Evolutionary conservation across 1,139 yeast genomes (phyloP).

Genomic region (Scheffersomyces titani): DNA sequence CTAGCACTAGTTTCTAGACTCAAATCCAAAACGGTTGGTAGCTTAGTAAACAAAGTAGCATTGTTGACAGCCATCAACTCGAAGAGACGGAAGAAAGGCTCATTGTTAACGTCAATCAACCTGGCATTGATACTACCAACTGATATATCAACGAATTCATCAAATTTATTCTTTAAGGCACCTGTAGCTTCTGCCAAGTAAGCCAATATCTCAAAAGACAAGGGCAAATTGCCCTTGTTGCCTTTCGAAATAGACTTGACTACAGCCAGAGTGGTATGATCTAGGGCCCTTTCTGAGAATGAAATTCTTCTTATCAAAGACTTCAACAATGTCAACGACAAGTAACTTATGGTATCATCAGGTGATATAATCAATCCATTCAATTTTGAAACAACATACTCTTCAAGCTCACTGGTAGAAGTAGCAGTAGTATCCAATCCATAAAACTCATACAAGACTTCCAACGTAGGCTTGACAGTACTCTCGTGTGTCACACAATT

Average conservation of each 20-base stretch:
- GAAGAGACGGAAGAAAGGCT: conserved; percentile 5
- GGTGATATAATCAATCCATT: conserved; percentile 22
- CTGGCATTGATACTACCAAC: conserved; percentile 12
- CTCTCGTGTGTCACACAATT: conserved; percentile 35
- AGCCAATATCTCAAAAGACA: conserved; percentile 7
- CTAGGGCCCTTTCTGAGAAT: background rate
- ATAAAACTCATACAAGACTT: conserved; percentile 21
- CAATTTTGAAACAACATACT: conserved; percentile 13
- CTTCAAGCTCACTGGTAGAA: background rate
- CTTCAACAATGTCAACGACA: conserved; percentile 26
- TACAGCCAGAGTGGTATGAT: background rate
- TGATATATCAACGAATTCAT: conserved; percentile 4
- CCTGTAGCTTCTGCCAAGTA: background rate
- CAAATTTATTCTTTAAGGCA: background rate
- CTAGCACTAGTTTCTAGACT: conserved; percentile 30
- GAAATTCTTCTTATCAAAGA: conserved; percentile 8
- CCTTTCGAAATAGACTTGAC: background rate
- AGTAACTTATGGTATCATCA: conserved; percentile 25
- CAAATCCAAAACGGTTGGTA: conserved; percentile 13
- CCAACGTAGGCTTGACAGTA: conserved; percentile 33
- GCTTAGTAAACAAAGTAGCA: conserved; percentile 3
- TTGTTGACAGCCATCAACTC: conserved; percentile 3
- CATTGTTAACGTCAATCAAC: conserved; percentile 12
- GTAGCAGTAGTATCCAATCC: background rate
- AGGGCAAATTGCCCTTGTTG: background rate